phyloP scores from a whole-genome alignment of 441 rosid species.

The Corymbia calophylla region DNA sequence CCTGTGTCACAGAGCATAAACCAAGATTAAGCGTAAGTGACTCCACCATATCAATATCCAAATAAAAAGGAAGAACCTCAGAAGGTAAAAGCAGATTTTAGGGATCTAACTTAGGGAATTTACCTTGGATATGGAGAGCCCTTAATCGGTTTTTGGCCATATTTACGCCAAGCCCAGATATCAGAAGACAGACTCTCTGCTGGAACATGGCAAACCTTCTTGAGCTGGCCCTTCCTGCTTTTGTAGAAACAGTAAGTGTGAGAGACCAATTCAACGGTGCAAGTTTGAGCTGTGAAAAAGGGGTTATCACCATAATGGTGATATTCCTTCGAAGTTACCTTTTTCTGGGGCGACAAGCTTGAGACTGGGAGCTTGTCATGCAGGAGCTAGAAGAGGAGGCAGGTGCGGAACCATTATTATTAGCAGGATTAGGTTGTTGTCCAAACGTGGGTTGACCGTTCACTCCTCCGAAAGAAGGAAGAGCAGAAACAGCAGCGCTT shows the following conservation, averaged over 20 bases:
- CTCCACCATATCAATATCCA: not conserved
- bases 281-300: not conserved
- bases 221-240: slow-evolving; percentile 57
- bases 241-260: not conserved
- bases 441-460: slow-evolving; percentile 18
- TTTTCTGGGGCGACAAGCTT: slow-evolving; percentile 66
- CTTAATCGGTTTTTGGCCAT: slow-evolving; percentile 96
- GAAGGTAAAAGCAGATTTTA: not conserved
- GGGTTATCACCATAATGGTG: not conserved
- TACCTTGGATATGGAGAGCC: slow-evolving; percentile 94
- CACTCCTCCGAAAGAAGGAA: slow-evolving; percentile 30
- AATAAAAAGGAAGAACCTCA: not conserved
- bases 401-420: slow-evolving; percentile 12
- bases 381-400: slow-evolving; percentile 24
- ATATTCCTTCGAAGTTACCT: slow-evolving; percentile 28
- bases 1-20: slow-evolving; percentile 27
- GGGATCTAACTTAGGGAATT: not conserved
- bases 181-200: slow-evolving; percentile 78
- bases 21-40: slow-evolving; percentile 5
- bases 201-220: slow-evolving; percentile 77
- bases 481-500: not conserved
- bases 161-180: slow-evolving; percentile 95
- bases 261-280: not conserved
- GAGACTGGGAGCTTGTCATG: slow-evolving; percentile 29
- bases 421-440: slow-evolving; percentile 26